phyloP scores from a whole-genome alignment of 768 basidiomycete genomes.

The Termitomyces titanicus region DNA sequence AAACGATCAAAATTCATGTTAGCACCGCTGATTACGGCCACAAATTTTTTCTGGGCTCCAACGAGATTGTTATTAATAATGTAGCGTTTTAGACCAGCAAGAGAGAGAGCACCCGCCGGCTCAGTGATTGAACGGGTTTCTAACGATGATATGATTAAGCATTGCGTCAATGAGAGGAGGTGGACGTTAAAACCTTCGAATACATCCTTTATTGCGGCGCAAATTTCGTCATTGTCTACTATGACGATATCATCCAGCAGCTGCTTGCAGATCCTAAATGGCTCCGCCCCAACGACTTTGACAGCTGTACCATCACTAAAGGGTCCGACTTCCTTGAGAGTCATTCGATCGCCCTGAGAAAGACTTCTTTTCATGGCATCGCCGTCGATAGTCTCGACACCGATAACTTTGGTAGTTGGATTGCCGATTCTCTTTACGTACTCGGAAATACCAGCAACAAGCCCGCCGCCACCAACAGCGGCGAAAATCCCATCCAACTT shows the following conservation, averaged over 20 bases:
- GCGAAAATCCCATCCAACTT: conserved; percentile 82
- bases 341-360: conserved; percentile 75
- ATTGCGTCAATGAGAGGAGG: not conserved
- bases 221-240: conserved; percentile 94
- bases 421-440: conserved; percentile 92
- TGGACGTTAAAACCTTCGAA: conserved; percentile 72
- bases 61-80: conserved; percentile 79
- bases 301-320: conserved; percentile 99
- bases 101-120: conserved; percentile 89
- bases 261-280: conserved; percentile 87
- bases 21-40: conserved; percentile 90
- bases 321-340: conserved; percentile 86
- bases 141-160: conserved; percentile 23
- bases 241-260: conserved; percentile 80
- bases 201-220: conserved; percentile 98
- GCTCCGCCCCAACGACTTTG: conserved; percentile 90
- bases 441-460: conserved; percentile 85
- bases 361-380: conserved; percentile 92
- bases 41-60: conserved; percentile 83
- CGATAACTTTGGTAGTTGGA: conserved; percentile 76
- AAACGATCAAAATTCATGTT: conserved; percentile 99
- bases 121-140: conserved; percentile 97
- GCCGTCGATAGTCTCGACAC: conserved; percentile 93
- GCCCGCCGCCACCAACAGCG: conserved; percentile 91
- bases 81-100: conserved; percentile 89